Conservation (phyloP, 805 yeast species). For the Teunomyces atbi region DNA sequence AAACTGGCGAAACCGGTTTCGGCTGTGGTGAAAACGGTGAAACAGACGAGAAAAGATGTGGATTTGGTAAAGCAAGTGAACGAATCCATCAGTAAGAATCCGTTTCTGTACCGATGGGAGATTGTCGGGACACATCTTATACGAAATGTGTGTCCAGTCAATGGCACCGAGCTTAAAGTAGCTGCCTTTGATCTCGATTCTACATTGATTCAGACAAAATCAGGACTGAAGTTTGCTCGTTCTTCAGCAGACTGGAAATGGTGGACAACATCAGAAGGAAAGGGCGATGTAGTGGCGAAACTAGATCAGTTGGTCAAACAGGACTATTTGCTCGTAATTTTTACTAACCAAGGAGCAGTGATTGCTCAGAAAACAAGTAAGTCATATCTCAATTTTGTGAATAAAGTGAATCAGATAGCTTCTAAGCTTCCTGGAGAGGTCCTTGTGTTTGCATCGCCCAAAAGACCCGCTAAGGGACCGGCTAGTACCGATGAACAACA, state of each 20-base stretch:
- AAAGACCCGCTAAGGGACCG: conserved; percentile 36
- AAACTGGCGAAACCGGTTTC: neutral
- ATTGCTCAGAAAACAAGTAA: conserved; percentile 36
- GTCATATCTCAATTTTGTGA: conserved; percentile 38
- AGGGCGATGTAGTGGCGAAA: conserved; percentile 19
- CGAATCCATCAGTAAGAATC: neutral
- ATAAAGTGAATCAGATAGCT: conserved; percentile 41
- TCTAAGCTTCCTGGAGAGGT: conserved; percentile 21
- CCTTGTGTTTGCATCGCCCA: conserved; percentile 64
- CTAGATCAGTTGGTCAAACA: conserved; percentile 20
- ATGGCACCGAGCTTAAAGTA: conserved; percentile 26
- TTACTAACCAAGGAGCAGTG: conserved; percentile 84
- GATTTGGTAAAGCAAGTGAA: neutral
- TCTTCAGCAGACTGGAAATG: conserved; percentile 73
- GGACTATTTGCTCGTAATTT: conserved; percentile 55
- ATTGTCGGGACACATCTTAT: conserved; percentile 8
- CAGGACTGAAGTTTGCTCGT: conserved; percentile 57
- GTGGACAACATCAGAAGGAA: conserved; percentile 23
- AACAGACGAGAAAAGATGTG: neutral
- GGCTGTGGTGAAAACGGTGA: neutral
- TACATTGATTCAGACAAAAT: conserved; percentile 66
- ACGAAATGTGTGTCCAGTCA: conserved; percentile 2
- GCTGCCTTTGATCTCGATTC: conserved; percentile 87
- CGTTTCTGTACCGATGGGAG: neutral
- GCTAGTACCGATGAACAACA: conserved; percentile 25